Evolutionary conservation across 495 filamentous ascomycete species (phyloP), one percentile per base, ranked within the genome.

Genomic region (Hypomontagnella monticulosa): DNA sequence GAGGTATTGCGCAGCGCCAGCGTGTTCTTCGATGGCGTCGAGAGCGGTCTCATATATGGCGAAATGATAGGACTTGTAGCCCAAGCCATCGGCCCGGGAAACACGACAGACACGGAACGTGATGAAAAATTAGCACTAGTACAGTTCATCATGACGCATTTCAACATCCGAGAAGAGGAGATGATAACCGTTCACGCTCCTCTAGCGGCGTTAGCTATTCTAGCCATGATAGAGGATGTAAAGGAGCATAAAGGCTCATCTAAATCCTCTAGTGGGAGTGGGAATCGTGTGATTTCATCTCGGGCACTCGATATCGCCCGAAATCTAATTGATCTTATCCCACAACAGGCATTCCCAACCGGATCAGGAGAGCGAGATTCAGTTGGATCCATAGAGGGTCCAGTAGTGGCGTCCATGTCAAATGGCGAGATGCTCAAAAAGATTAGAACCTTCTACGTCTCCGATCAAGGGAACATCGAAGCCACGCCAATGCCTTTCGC

Each of bases 21-120:
- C 68, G 88, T 92, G 37, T 98, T 99, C 75, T 98, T 99, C 66
- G 94, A 99, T 75, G 94, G 93, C 4, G 92, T 99, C 30, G 96
- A 99, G 75, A 93, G 93, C 64, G 88, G 89, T 3, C 80, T 97
- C 38, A 97, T 99, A 18, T 99, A 96, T 83, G 87, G 89, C 19
- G 89, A 97, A 71, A 83, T 97, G 46, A 74, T 87, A 36, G 76
- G 84, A 16, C 79, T 88, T 46, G 75, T 89, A 57, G 75, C 80
- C 2, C 78, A 82, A 44, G 87, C 87, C 16, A 76, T 94, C 47
- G 77, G 82, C 20, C 69, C 79, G 6, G 75, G 74, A 4, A 77
- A 81, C 15, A 44, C 75, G 19, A 71, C 74, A 12, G 63, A 38
- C 5, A 61, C 72, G 0, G 82, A 86, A 32, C 79, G 80, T 32